Evolutionary conservation across 768 basidiomycete genomes (phyloP), one percentile per base, ranked within the genome.

Genomic region (Suillus subaureus): DNA sequence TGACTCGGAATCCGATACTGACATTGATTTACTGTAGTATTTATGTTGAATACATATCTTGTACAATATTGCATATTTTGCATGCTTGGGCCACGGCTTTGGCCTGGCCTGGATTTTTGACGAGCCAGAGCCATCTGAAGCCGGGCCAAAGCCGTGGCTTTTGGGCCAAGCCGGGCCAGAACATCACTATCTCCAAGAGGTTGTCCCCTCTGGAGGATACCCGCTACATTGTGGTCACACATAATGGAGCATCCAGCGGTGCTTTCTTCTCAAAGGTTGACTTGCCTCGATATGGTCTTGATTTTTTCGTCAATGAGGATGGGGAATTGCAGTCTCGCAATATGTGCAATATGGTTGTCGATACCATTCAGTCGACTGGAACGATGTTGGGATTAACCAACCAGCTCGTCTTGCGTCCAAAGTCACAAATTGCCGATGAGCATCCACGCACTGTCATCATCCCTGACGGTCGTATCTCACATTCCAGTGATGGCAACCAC

Each of bases 331-430:
- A 81, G 64, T 84, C 79, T 43, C 72, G 65, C 11, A 82, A 82
- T 45, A 73, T 83, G 40, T 78, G 78, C 15, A 75, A 73, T 26
- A 83, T 82, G 76, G 70, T 81, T 18, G 73, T 84, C n/a, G 82
- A 84, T 61, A 1, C 61, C 3, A 60, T 73, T 42, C 85, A 85
- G 64, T 82, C 76, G 1, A 71, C 72, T 1, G 82, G 83, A 1
- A 80, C 82, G 1, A 71, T 87, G 69, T 77, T 83, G 45, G 85
- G 85, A 18, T 68, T 86, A 40, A 45, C 56, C 42, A 79, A 73
- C 40, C 77, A 72, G 43, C 79, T 84, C 21, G 75, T 85, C 6
- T 76, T 85, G 49, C 75, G 82, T 16, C 70, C 71, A 69, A 56
- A 74, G 68, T 18, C 2, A 21, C 16, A 55, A n/a, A 12, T 43